phyloP scores from a whole-genome alignment of 805 yeast species.

The Tetrapisispora iriomotensis region DNA sequence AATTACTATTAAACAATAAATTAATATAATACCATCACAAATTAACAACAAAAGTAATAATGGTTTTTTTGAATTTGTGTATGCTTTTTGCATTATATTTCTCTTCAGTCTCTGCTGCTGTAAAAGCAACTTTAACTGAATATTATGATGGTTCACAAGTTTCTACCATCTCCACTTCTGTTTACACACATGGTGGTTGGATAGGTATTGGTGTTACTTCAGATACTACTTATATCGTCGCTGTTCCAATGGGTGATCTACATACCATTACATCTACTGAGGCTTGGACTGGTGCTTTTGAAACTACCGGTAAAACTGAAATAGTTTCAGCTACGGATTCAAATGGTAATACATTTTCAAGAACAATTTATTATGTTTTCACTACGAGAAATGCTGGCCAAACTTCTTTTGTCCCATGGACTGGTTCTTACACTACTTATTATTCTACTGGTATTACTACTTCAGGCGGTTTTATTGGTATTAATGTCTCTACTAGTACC shows the following conservation, averaged over 20 bases:
- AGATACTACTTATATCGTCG: not conserved
- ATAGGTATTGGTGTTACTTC: not conserved
- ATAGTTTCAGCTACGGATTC: not conserved
- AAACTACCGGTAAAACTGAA: not conserved
- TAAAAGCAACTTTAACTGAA: not conserved
- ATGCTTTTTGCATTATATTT: not conserved
- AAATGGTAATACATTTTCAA: not conserved
- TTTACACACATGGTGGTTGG: not conserved
- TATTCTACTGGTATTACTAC: not conserved
- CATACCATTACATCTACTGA: not conserved
- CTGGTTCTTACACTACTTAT: constrained; percentile 3
- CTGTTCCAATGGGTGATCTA: not conserved
- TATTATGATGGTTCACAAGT: not conserved
- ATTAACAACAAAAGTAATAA: not conserved
- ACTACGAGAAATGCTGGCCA: constrained; percentile 1
- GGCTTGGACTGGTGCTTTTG: constrained; percentile 1
- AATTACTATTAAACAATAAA: too few relatives aligned
- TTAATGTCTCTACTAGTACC: not conserved
- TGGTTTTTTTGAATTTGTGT: not conserved
- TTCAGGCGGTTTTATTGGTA: not conserved
- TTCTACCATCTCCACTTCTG: not conserved
- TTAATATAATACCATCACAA: too few relatives aligned
- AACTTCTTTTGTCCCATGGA: constrained; percentile 3
- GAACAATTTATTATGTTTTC: not conserved
- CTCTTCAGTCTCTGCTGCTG: not conserved